Percentiles rank a stretch among this genome's conserved stretches.
Conservation (phyloP, 148 eudicot species). For the Camellia japonica region DNA sequence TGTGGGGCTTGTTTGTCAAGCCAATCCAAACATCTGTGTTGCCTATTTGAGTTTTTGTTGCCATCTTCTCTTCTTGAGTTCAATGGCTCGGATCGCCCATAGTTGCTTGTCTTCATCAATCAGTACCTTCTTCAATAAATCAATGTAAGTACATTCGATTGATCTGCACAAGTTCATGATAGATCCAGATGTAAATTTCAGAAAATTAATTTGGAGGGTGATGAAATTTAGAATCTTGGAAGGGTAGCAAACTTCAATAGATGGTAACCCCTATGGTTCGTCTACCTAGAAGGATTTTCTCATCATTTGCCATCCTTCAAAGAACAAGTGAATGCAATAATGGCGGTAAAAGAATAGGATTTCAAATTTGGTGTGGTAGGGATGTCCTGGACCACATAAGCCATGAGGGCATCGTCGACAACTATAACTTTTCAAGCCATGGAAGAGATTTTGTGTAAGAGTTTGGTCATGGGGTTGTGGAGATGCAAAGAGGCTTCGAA, state of each 20-base stretch:
- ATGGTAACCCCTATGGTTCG: not conserved
- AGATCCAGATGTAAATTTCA: slow-evolving; percentile 20
- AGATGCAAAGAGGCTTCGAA: not conserved
- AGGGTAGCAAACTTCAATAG: slow-evolving; percentile 21
- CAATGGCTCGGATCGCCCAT: slow-evolving; percentile 21
- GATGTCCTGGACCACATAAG: slow-evolving; percentile 21
- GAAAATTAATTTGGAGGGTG: not conserved
- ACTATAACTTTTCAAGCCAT: not conserved
- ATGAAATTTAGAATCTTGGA: slow-evolving; percentile 15
- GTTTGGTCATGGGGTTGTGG: slow-evolving; percentile 1
- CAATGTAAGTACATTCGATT: slow-evolving; percentile 29
- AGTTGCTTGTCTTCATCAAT: not conserved
- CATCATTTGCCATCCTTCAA: not conserved
- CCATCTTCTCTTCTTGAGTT: not conserved
- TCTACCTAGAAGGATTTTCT: slow-evolving; percentile 15
- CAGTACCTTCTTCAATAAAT: slow-evolving; percentile 22
- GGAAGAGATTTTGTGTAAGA: not conserved
- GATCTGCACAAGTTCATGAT: slow-evolving; percentile 29
- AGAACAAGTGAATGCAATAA: not conserved
- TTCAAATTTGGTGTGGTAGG: not conserved
- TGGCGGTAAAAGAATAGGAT: not conserved
- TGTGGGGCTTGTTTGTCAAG: slow-evolving; percentile 8
- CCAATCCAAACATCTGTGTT: slow-evolving; percentile 15
- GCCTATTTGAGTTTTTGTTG: not conserved
- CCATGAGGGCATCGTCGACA: slow-evolving; percentile 17